Evolutionary conservation across 2,329 filamentous ascomycete genomes (phyloP).

Genomic region (Fusarium succisae): DNA sequence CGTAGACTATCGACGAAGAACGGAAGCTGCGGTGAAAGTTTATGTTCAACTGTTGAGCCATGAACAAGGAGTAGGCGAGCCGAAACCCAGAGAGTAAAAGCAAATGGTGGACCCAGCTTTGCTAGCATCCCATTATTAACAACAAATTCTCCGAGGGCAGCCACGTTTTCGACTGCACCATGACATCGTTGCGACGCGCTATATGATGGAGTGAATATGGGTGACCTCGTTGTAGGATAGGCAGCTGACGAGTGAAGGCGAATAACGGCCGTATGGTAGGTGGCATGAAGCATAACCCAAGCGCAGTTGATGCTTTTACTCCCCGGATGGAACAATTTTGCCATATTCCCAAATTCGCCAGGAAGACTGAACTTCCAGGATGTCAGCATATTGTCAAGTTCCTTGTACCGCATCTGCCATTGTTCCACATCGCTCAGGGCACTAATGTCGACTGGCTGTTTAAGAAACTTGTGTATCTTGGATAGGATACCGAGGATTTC

Average conservation of each 20-base stretch:
- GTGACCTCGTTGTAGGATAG: slow-evolving; percentile 87
- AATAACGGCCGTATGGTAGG: slow-evolving; percentile 90
- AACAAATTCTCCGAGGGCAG: slow-evolving; percentile 81
- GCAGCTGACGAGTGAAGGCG: slow-evolving; percentile 91
- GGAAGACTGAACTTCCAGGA: slow-evolving; percentile 87
- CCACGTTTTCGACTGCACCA: slow-evolving; percentile 83
- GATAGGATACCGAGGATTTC: slow-evolving; percentile 89
- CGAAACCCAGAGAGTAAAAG: slow-evolving; percentile 92
- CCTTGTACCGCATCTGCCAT: slow-evolving; percentile 88
- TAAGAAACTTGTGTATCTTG: slow-evolving; percentile 87
- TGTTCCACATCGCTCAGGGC: slow-evolving; percentile 84
- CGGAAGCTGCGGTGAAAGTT: slow-evolving; percentile 79
- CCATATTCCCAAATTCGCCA: slow-evolving; percentile 84
- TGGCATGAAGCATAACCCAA: slow-evolving; percentile 91
- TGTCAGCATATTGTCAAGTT: slow-evolving; percentile 81
- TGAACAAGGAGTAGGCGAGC: slow-evolving; percentile 88
- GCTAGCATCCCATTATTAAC: slow-evolving; percentile 77
- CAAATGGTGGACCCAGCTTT: slow-evolving; percentile 88
- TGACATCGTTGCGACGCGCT: slow-evolving; percentile 86
- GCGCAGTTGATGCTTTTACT: slow-evolving; percentile 79
- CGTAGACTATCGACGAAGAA: slow-evolving; percentile 85
- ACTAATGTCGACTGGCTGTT: slow-evolving; percentile 88
- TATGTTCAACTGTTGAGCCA: slow-evolving; percentile 87
- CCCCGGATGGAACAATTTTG: slow-evolving; percentile 76
- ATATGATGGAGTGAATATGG: slow-evolving; percentile 89